Evolutionary conservation across 106 monocot genomes (phyloP), one percentile per base, ranked within the genome.

Genomic region (Acorus gramineus): DNA sequence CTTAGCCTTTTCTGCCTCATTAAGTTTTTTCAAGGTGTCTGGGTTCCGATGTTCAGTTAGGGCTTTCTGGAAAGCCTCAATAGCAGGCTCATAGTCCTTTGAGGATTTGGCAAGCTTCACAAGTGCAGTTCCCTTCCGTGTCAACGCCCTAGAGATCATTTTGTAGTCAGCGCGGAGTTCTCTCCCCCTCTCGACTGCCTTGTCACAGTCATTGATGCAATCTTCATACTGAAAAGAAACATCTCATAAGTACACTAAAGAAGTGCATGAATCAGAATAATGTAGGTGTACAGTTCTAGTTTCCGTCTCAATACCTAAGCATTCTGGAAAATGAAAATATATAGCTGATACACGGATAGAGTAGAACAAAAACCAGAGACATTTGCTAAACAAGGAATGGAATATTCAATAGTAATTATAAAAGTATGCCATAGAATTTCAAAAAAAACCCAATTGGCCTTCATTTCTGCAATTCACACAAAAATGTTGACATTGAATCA

Each of bases 21-120:
- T 91, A 3, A 96, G 77, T 62, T 70, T 96, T 66, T 90, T 96
- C 66, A 90, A 57, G 7, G 95, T 96, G 12, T 90, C 95, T 7
- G 90, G 95, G 60, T 96, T 90, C 2, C 95, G 84, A 56, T 96
- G 90, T 74, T 90, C 90, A 63, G 90, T 96, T 50, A 90, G 57
- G 2, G 87, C 95, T 67, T 96, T 96, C 62, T 96, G 90, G 82
- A 87, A 96, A 61, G 82, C 71, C 65, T 96, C 85, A 75, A 96
- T 90, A 69, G 87, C 90, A 78, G 65, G 46, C 14, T 96, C 95
- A 75, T 70, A 90, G 48, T 96, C 90, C 62, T 85, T 85, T 42
- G 87, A 85, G 47, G 11, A 49, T 73, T 96, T 87, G 3, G 90
- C 82, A 53, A 96, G 66, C 61, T 96, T 96, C 48, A 62, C 80